Base-by-base conservation (phyloP, 1,139 yeast species). In the Yamadazyma conglobata region DNA sequence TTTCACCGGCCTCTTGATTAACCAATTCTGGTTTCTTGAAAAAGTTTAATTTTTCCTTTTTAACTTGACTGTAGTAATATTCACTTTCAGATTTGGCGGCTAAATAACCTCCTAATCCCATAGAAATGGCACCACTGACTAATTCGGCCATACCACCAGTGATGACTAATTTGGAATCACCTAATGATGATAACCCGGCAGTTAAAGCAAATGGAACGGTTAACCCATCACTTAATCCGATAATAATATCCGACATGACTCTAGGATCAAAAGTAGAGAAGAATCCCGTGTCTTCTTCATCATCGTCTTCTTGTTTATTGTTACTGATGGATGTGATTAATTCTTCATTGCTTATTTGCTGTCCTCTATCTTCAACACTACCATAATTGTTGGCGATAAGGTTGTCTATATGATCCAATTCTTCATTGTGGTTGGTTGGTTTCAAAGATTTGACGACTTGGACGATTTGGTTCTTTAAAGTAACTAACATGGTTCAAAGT, bases 81-180 rank as follows among this genome's bases (percentile, higher is more conserved):
- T 83, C 89, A 16, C 71, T 59, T 57, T 83, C 93, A n/a, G 84
- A 76, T 49, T 79, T 78, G 19, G 91, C 91, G 24, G 91, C 93
- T 40, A 83, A 64, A 52, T 70, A 83, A 11, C 93, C 93, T 38
- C 93, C 93, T 37, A 83, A 70, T 3, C 93, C 93, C 93, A 83
- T 83, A 15, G 89, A 81, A 24, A 83, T 82, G 25, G 91, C 86
- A 25, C 93, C 93, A 4, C 87, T 78, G 4, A 83, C 85, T 48
- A 83, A 65, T 56, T 83, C 93, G 3, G 91, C 91, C 74, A 83
- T 75, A 22, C 91, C 93, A 67, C 91, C 93, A 14, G 91, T 81
- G 32, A 83, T 81, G 22, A 83, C 93, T 48, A 83, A 64, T 50
- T 70, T 77, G 10, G 88, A 64, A 48, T 80, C 82, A 35, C 93